These are phyloP conservation scores for Pulicaria dysenterica DNA, from an alignment of 129 eudicot species.

Conservation along the genomic window DNA sequence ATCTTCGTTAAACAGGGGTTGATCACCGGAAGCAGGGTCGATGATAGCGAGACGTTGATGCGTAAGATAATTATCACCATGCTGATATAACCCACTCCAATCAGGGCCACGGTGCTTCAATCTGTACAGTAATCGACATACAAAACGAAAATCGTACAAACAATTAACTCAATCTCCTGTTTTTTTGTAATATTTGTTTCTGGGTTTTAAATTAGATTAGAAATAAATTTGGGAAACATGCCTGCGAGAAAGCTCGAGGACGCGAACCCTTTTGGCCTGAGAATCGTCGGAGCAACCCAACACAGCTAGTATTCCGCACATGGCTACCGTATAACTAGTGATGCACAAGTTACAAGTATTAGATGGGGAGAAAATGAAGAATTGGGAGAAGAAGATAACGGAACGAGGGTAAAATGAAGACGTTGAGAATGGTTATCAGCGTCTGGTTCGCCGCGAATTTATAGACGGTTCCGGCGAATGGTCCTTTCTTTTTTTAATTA, in stretches of 20 bases:
- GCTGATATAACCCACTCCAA: conserved; percentile 81
- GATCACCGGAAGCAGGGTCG: conserved; percentile 95
- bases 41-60: conserved; percentile 81
- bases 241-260: conserved; percentile 99
- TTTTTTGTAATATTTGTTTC: not conserved
- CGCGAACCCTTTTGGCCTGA: conserved; percentile 90
- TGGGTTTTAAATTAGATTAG: not conserved
- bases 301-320: conserved; percentile 95
- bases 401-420: conserved; percentile 4
- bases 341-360: conserved; percentile 9
- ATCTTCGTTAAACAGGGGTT: conserved; percentile 74
- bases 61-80: conserved; percentile 64
- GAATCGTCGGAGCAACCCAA: conserved; percentile 93
- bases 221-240: conserved; percentile 25
- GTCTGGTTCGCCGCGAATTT: conserved; percentile 30
- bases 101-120: conserved; percentile 96
- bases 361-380: not conserved
- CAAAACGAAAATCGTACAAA: not conserved
- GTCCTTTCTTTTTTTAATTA: not conserved
- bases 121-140: conserved; percentile 27
- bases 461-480: conserved; percentile 30
- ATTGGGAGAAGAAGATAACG: not conserved
- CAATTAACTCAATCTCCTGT: no score
- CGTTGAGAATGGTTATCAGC: conserved; percentile 8
- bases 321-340: conserved; percentile 27